Percentiles rank a stretch among this genome's conserved stretches.
Evolutionary conservation across 352 stramenopile species (phyloP).

Genomic region (Phytophthora sojae): DNA sequence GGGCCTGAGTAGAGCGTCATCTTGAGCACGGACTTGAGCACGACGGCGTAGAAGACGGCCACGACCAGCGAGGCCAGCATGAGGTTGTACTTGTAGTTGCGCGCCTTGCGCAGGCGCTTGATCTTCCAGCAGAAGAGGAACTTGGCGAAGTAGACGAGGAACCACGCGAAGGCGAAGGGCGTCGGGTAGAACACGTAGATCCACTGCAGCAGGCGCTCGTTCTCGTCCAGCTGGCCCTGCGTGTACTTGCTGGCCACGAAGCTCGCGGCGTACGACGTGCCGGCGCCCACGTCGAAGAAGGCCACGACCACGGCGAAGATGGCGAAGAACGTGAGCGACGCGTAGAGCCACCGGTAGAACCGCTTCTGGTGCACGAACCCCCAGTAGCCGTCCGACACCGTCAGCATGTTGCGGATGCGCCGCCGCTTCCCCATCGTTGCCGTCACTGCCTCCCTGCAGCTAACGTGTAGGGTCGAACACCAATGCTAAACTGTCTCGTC

Average conservation of each 20-base stretch:
- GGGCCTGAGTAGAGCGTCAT: slow-evolving; percentile 69
- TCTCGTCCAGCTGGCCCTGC: slow-evolving; percentile 71
- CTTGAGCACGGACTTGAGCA: slow-evolving; percentile 65
- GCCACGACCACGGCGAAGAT: slow-evolving; percentile 80
- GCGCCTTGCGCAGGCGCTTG: slow-evolving; percentile 76
- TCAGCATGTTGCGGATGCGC: slow-evolving; percentile 72
- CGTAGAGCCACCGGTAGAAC: slow-evolving; percentile 79
- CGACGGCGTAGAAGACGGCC: slow-evolving; percentile 57
- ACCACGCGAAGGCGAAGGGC: slow-evolving; percentile 70
- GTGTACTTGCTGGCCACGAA: slow-evolving; percentile 65
- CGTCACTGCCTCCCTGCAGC: neutral
- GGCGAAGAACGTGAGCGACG: slow-evolving; percentile 75
- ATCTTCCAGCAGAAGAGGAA: slow-evolving; percentile 83
- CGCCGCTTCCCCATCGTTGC: slow-evolving; percentile 68
- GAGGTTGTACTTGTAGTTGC: slow-evolving; percentile 88
- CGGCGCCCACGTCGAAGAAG: slow-evolving; percentile 75
- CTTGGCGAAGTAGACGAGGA: slow-evolving; percentile 85
- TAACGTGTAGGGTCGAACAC: neutral
- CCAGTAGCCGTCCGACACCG: slow-evolving; percentile 81
- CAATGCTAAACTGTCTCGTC: neutral
- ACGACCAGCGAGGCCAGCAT: slow-evolving; percentile 67
- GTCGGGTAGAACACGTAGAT: slow-evolving; percentile 82
- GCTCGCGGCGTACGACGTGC: slow-evolving; percentile 56
- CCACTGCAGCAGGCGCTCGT: slow-evolving; percentile 73
- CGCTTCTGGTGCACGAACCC: slow-evolving; percentile 78